Conservation (phyloP, 2,329 filamentous ascomycete genomes). For the Diatrype stigma region DNA sequence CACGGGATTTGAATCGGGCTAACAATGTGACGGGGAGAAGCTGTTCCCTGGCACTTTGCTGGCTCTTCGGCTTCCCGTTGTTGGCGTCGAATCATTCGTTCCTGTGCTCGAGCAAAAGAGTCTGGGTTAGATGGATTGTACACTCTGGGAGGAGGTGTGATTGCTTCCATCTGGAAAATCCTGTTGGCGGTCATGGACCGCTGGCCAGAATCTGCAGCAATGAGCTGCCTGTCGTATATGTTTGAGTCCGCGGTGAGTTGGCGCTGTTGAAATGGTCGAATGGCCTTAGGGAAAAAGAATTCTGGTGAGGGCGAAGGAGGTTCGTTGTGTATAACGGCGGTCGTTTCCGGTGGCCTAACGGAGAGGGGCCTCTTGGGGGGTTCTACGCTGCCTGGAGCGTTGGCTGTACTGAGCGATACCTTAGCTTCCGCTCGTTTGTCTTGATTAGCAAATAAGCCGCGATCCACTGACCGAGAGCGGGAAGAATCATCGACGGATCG, state of each 20-base stretch:
- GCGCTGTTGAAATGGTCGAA: slow-evolving; percentile 38
- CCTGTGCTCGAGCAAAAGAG: slow-evolving; percentile 34
- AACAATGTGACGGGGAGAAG: slow-evolving; percentile 13
- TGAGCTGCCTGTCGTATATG: slow-evolving; percentile 34
- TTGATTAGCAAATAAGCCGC: slow-evolving; percentile 51
- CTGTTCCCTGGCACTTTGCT: slow-evolving; percentile 21
- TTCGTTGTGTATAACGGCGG: slow-evolving; percentile 18
- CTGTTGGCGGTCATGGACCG: slow-evolving; percentile 47
- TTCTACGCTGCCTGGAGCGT: slow-evolving; percentile 58
- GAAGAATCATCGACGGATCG: slow-evolving; percentile 40
- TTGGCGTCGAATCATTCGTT: slow-evolving; percentile 28
- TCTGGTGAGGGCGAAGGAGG: slow-evolving; percentile 32
- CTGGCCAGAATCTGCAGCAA: slow-evolving; percentile 34
- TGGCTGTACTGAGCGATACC: slow-evolving; percentile 58
- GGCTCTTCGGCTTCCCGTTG: slow-evolving; percentile 31
- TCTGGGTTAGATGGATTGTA: slow-evolving; percentile 37
- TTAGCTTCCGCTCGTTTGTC: slow-evolving; percentile 64
- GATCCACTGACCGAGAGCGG: slow-evolving; percentile 61
- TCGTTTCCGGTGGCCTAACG: slow-evolving; percentile 40
- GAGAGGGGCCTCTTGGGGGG: slow-evolving; percentile 44
- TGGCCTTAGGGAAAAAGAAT: slow-evolving; percentile 34
- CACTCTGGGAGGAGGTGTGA: slow-evolving; percentile 29
- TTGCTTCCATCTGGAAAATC: slow-evolving; percentile 34
- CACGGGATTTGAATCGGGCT: slow-evolving; percentile 33
- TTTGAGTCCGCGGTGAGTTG: slow-evolving; percentile 43